phyloP scores from a whole-genome alignment of 805 yeast genomes.

The Kuraishia ogatae region DNA sequence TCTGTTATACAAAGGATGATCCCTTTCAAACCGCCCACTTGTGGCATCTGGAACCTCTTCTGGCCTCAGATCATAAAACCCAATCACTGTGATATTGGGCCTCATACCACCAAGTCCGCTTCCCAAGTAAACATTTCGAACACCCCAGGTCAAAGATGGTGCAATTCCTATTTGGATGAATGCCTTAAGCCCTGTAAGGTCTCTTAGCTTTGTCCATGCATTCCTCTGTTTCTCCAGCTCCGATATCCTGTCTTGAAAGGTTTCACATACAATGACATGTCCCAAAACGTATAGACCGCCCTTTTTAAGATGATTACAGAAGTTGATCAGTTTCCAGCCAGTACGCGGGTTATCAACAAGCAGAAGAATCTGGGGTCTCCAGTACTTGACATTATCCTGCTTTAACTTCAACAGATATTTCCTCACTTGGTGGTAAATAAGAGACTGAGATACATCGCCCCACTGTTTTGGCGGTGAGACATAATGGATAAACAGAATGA shows the following conservation, averaged over 20 bases:
- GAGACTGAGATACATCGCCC: conserved; percentile 96
- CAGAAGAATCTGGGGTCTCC: conserved; percentile 93
- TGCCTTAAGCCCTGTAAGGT: conserved; percentile 72
- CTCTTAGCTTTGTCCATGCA: conserved; percentile 83
- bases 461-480: conserved; percentile 91
- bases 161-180: conserved; percentile 91
- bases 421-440: conserved; percentile 94
- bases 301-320: conserved; percentile 90
- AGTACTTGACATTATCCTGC: conserved; percentile 91
- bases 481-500: conserved; percentile 79
- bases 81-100: conserved; percentile 90
- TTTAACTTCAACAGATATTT: conserved; percentile 76
- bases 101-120: conserved; percentile 98
- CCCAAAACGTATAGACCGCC: conserved; percentile 93
- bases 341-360: conserved; percentile 89
- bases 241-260: conserved; percentile 51
- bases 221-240: conserved; percentile 66
- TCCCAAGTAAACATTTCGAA: conserved; percentile 82
- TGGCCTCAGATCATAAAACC: conserved; percentile 64
- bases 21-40: conserved; percentile 15
- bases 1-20: conserved; percentile 10
- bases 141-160: conserved; percentile 90
- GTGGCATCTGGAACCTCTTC: conserved; percentile 4
- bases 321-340: conserved; percentile 83
- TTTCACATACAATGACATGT: conserved; percentile 70